Evolutionary conservation across 805 yeast species (phyloP).

Genomic region (Citeromyces nyonsensis): DNA sequence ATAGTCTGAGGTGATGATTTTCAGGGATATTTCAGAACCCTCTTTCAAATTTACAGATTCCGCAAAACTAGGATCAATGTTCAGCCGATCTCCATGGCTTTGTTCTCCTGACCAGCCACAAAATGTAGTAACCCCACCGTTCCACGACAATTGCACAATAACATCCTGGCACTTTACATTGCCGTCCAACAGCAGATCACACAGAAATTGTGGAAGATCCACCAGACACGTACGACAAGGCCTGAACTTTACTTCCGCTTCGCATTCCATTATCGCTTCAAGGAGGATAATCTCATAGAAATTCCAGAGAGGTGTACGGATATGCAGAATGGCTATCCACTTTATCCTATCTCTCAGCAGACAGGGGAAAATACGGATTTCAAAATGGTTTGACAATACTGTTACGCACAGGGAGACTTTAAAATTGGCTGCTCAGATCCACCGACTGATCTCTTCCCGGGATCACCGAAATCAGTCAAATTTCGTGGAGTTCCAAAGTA

Average conservation of each 20-base stretch:
- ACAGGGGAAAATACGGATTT: slow-evolving; percentile 83
- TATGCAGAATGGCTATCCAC: slow-evolving; percentile 52
- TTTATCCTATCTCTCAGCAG: slow-evolving; percentile 75
- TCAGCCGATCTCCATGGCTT: slow-evolving; percentile 16
- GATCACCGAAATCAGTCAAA: slow-evolving; percentile 64
- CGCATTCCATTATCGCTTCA: neutral
- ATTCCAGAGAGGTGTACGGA: neutral
- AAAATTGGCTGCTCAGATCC: slow-evolving; percentile 44
- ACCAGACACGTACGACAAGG: too few species aligned
- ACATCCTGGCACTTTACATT: slow-evolving; percentile 2
- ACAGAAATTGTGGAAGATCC: too few species aligned
- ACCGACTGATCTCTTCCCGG: slow-evolving; percentile 63
- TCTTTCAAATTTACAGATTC: slow-evolving; percentile 28
- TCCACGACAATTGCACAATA: slow-evolving; percentile 1
- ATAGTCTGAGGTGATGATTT: slow-evolving; percentile 26
- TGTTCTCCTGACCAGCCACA: slow-evolving; percentile 1
- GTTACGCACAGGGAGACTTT: slow-evolving; percentile 25
- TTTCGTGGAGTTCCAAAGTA: slow-evolving; percentile 27
- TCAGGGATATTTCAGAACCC: slow-evolving; percentile 21
- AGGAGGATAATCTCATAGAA: neutral
- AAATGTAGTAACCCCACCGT: neutral
- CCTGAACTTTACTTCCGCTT: too few species aligned
- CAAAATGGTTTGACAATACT: slow-evolving; percentile 46
- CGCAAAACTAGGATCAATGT: slow-evolving; percentile 59
- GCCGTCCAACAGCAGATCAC: neutral